phyloP scores from a whole-genome alignment of 2,329 filamentous ascomycete species.

The Colletotrichum destructivum region DNA sequence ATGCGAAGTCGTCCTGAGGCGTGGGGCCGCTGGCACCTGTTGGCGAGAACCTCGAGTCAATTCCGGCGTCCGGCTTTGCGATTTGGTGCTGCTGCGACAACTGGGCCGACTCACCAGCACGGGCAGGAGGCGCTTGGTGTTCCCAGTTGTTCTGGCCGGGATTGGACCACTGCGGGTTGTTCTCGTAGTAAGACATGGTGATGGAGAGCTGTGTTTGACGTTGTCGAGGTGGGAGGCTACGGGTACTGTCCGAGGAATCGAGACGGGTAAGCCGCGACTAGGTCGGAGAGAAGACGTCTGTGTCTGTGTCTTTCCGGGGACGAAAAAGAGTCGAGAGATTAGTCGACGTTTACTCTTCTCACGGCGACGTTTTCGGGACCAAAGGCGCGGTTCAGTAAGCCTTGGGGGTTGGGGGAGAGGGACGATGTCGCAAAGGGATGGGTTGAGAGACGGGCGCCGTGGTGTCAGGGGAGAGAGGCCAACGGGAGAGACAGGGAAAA shows the following conservation, averaged over 20 bases:
- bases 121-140: slow-evolving; percentile 61
- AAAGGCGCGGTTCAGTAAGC: slow-evolving; percentile 36
- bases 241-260: slow-evolving; percentile 22
- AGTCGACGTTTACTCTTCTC: slow-evolving; percentile 23
- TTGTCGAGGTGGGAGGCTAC: slow-evolving; percentile 29
- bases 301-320: slow-evolving; percentile 16
- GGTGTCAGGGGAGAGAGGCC: slow-evolving; percentile 43
- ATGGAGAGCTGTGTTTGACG: neutral
- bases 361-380: slow-evolving; percentile 33
- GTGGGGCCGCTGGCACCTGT: slow-evolving; percentile 82
- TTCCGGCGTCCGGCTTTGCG: slow-evolving; percentile 34
- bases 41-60: slow-evolving; percentile 43
- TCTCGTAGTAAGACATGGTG: slow-evolving; percentile 63
- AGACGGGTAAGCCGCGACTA: neutral
- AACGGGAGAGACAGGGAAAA: slow-evolving; percentile 42
- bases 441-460: slow-evolving; percentile 37
- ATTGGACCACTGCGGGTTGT: slow-evolving; percentile 58
- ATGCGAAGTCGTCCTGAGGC: slow-evolving; percentile 84
- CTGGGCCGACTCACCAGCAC: slow-evolving; percentile 50
- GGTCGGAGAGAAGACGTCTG: neutral
- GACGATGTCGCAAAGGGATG: slow-evolving; percentile 41
- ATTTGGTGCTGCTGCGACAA: slow-evolving; percentile 36
- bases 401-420: slow-evolving; percentile 15
- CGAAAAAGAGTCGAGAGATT: slow-evolving; percentile 22
- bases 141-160: slow-evolving; percentile 61